These are phyloP conservation scores for Cucurbita moschata DNA, from an alignment of 306 rosid genomes.

Conservation along the genomic window DNA sequence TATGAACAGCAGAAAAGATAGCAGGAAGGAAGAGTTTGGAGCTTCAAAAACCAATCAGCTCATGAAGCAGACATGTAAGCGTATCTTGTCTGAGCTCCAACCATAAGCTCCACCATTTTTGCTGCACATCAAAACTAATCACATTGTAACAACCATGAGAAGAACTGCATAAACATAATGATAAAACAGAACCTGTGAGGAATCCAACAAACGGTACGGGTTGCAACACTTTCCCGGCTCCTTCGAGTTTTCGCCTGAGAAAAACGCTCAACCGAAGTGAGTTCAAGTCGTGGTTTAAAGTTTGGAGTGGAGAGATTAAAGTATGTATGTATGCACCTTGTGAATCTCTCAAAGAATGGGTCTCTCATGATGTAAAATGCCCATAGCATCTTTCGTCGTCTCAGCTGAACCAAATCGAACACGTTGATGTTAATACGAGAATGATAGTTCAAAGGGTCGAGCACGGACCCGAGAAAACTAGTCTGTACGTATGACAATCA, in stretches of 20 bases:
- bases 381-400: slow-evolving; percentile 59
- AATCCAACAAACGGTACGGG: slow-evolving; percentile 67
- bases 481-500: too few species aligned
- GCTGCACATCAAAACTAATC: slow-evolving; percentile 24
- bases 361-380: slow-evolving; percentile 90
- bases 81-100: slow-evolving; percentile 86
- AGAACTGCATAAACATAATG: background rate
- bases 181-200: slow-evolving; percentile 46
- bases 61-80: slow-evolving; percentile 81
- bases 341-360: slow-evolving; percentile 80
- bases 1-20: background rate
- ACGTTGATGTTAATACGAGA: background rate
- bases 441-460: background rate
- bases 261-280: background rate
- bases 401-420: slow-evolving; percentile 37
- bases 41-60: background rate
- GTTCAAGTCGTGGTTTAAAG: background rate
- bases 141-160: background rate
- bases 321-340: slow-evolving; percentile 23
- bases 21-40: background rate
- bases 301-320: too few species aligned
- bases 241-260: slow-evolving; percentile 59
- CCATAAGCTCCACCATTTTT: slow-evolving; percentile 66
- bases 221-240: slow-evolving; percentile 49
- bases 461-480: too few species aligned